phyloP scores from a whole-genome alignment of 805 yeast species.

The Ogataea degrootiae region DNA sequence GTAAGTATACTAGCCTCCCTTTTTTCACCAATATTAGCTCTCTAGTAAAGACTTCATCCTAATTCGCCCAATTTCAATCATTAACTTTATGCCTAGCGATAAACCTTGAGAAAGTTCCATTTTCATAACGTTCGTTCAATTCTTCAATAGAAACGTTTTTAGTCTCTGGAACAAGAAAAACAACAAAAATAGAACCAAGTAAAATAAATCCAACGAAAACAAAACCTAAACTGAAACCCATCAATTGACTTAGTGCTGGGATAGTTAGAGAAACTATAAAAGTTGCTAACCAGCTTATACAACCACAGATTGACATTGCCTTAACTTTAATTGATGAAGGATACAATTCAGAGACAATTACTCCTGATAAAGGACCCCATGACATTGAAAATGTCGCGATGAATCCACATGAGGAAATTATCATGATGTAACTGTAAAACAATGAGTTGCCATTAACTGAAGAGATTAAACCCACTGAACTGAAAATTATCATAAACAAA shows the following conservation, averaged over 20 bases:
- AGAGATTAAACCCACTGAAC: constrained; percentile 49
- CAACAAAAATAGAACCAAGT: constrained; percentile 21
- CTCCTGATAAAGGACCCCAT: constrained; percentile 72
- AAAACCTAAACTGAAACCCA: constrained; percentile 66
- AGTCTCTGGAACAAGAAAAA: constrained; percentile 31
- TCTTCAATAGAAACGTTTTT: constrained; percentile 17
- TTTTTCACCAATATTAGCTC: no score
- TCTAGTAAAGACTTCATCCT: no score
- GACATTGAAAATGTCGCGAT: constrained; percentile 63
- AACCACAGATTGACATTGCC: constrained; percentile 51
- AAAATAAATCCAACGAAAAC: constrained; percentile 36
- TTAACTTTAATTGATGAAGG: constrained; percentile 57
- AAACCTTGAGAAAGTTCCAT: not conserved
- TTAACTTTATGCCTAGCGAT: not conserved
- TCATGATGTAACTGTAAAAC: constrained; percentile 41
- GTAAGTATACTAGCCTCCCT: no score
- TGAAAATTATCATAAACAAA: constrained; percentile 49
- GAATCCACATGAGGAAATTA: constrained; percentile 51
- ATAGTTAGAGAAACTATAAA: constrained; percentile 63
- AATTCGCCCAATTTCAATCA: not conserved
- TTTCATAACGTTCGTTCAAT: constrained; percentile 22
- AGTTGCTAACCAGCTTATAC: constrained; percentile 61
- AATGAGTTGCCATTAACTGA: constrained; percentile 33
- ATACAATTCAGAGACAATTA: constrained; percentile 60
- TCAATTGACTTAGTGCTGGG: constrained; percentile 56